These are phyloP conservation scores for Globisporangium abappressorium DNA, from an alignment of 352 stramenopile species.

Conservation along the genomic window DNA sequence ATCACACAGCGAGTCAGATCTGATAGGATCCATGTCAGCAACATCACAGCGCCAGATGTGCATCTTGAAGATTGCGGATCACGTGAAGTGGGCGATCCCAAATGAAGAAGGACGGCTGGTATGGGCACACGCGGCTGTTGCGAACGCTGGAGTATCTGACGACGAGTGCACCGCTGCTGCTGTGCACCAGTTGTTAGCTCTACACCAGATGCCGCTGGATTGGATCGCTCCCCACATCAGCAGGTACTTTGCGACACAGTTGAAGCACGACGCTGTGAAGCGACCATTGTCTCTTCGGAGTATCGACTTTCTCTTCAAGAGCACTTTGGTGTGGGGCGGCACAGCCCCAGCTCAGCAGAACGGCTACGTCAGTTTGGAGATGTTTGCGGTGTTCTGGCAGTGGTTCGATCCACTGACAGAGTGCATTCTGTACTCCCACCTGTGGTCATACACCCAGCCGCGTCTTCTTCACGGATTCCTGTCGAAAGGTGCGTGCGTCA, in stretches of 20 bases:
- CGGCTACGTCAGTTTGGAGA: conserved; percentile 51
- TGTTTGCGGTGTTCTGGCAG: conserved; percentile 72
- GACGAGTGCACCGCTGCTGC: conserved; percentile 25
- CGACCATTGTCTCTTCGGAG: conserved; percentile 67
- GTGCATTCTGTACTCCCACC: conserved; percentile 51
- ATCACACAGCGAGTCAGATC: conserved; percentile 42
- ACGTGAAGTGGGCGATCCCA: conserved; percentile 36
- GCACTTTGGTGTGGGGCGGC: conserved; percentile 62
- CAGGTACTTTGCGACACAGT: conserved; percentile 75
- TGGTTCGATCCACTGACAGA: conserved; percentile 74
- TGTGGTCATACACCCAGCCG: conserved; percentile 76
- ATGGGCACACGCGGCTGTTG: conserved; percentile 67
- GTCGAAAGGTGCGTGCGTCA: conserved; percentile 74
- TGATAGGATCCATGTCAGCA: conserved; percentile 24
- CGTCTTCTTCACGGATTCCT: conserved; percentile 78
- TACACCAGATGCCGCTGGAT: conserved; percentile 50
- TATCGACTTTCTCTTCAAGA: conserved; percentile 79
- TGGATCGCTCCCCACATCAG: conserved; percentile 65
- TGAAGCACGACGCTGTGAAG: conserved; percentile 61
- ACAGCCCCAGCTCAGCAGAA: conserved; percentile 34
- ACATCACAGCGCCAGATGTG: conserved; percentile 43
- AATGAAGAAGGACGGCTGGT: conserved; percentile 53
- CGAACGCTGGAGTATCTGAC: conserved; percentile 24
- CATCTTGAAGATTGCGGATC: conserved; percentile 51
- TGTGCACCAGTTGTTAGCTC: conserved; percentile 38